Evolutionary conservation across 2,329 filamentous ascomycete genomes (phyloP).

Genomic region (Sordariomycetes sp.): DNA sequence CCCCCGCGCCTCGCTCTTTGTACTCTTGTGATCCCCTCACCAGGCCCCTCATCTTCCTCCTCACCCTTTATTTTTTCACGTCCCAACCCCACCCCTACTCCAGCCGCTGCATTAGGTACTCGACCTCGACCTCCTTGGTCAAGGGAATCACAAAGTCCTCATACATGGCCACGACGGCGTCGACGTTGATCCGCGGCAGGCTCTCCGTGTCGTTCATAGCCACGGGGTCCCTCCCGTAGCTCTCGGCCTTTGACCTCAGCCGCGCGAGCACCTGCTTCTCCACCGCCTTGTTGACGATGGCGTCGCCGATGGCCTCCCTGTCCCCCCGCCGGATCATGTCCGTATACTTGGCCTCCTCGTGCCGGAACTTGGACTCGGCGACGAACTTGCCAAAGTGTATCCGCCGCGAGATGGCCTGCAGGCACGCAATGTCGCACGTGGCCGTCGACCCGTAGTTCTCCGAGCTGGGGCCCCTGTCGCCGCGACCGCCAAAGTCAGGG

Average conservation of each 20-base stretch:
- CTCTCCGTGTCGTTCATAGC: conserved; percentile 37
- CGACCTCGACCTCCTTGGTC: conserved; percentile 97
- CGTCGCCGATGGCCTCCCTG: conserved; percentile 67
- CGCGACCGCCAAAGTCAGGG: conserved; percentile 52
- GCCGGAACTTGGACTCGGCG: conserved; percentile 85
- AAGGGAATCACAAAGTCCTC: conserved; percentile 86
- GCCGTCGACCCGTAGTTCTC: conserved; percentile 94
- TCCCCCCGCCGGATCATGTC: conserved; percentile 71
- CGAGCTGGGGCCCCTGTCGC: conserved; percentile 69
- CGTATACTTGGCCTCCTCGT: conserved; percentile 70
- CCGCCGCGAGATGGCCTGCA: conserved; percentile 79
- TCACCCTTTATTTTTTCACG: neutral
- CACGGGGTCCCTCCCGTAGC: conserved; percentile 84
- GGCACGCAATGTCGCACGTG: conserved; percentile 76
- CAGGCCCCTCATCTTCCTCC: neutral
- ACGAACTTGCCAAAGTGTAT: conserved; percentile 99
- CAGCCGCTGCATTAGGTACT: conserved; percentile 92
- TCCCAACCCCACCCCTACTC: conserved; percentile 17
- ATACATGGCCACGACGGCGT: conserved; percentile 85
- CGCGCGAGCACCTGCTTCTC: conserved; percentile 87
- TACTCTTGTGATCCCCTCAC: neutral
- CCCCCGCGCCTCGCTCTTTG: neutral
- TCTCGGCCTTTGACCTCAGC: conserved; percentile 76
- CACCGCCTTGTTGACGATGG: conserved; percentile 81
- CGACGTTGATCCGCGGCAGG: conserved; percentile 76